Conservation (phyloP, 2,329 filamentous ascomycete genomes). For the Fusarium hainanense region DNA sequence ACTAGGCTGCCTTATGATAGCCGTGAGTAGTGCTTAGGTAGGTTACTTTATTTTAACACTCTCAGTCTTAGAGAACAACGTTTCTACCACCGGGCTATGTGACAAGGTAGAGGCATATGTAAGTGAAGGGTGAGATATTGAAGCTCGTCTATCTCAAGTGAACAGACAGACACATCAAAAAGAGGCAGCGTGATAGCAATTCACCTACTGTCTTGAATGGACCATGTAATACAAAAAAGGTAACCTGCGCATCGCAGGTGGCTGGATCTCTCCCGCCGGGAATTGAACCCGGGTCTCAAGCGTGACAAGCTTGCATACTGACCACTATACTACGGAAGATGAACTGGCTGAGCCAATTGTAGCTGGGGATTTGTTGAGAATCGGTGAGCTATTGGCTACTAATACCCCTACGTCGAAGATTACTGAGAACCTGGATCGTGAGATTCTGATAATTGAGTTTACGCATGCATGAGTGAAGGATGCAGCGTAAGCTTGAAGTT, state of each 20-base stretch:
- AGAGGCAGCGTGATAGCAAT: neutral
- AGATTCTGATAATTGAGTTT: neutral
- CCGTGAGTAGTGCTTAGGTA: neutral
- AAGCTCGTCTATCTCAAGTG: neutral
- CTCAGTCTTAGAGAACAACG: neutral
- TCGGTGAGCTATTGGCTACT: accelerated
- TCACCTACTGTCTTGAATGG: neutral
- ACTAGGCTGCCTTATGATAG: neutral
- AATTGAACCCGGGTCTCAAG: too few relatives aligned
- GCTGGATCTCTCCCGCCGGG: neutral
- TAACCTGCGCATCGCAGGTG: neutral
- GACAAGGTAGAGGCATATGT: neutral
- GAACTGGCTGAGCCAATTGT: neutral
- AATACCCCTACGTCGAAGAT: neutral
- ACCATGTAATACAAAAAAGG: too few relatives aligned
- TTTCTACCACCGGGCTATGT: neutral
- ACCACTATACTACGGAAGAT: neutral
- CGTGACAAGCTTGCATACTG: too few relatives aligned
- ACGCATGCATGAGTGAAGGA: neutral
- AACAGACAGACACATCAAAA: neutral
- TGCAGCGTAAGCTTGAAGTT: neutral
- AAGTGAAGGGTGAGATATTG: neutral
- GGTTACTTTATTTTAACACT: neutral
- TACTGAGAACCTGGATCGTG: neutral
- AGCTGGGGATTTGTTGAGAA: neutral